Base-by-base conservation (phyloP, 2,329 filamentous ascomycete species). In the Xylariales sp. region DNA sequence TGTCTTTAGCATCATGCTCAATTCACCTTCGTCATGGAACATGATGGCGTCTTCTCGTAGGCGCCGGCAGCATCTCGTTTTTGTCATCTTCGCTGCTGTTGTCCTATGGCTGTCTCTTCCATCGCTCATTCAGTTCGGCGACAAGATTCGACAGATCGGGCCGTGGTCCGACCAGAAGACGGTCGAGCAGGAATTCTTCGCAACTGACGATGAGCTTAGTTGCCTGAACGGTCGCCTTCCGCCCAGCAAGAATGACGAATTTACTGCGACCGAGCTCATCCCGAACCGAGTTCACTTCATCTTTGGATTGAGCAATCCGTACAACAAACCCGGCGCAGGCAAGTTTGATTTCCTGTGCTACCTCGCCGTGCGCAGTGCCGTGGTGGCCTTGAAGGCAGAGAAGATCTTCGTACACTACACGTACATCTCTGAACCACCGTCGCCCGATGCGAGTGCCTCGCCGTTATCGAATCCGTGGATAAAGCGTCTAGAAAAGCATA, bases 271-370 rank as follows among this genome's bases (percentile, higher is more conserved):
- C 28, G 53, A 59, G 8, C 54, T 55, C 1, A 65, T 65, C 10
- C 63, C 63, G 4, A 64, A 64, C 41, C 54, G 61, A 15, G 61
- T 65, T 18, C 63, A 66, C 47, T 59, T 65, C 44, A 62, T 63
- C 31, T 66, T 56, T 45, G 61, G 60, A 8, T 53, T 65, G 12
- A 58, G 58, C 37, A 64, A 62, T 42, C 60, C 61, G 10, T 53
- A 55, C 36, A 40, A 49, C 5, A 49, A 60, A 33, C 53, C 54
- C 1, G 48, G 46, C 35, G 57, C 52, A 12, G 60, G 59, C 21
- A 57, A 57, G 18, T 61, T 66, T 46, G 57, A 59, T 40, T 65
- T 66, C 44, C 52, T 65, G 35, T 55, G 51, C 46, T 66, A 65
- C 51, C 54, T 66, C 7, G 60, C 63, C 14, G 46, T 66, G 24